Conservation (phyloP, 331 rosid genomes). For the Telfairia occidentalis region DNA sequence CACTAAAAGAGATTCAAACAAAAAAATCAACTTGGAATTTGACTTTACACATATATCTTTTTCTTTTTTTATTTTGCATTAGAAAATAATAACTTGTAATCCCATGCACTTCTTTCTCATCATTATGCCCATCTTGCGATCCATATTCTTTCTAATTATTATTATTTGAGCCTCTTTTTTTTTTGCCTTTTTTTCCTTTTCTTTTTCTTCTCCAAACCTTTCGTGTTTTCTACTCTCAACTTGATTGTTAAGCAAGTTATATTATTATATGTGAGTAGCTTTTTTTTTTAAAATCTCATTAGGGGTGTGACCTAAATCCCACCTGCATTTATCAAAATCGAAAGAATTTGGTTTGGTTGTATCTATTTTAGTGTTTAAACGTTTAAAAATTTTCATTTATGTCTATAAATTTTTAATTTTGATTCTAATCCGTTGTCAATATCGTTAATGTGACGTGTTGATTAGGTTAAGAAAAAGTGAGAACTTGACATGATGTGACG, state of each 20-base stretch:
- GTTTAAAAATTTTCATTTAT: too few species aligned
- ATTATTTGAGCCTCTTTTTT: neutral
- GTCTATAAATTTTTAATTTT: too few species aligned
- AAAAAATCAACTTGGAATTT: neutral
- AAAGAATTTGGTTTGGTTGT: too few species aligned
- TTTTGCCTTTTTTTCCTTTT: neutral
- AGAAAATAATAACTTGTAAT: neutral
- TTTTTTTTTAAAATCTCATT: neutral
- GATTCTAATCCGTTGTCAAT: too few species aligned
- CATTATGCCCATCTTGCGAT: neutral
- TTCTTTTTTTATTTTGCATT: neutral
- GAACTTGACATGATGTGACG: too few species aligned
- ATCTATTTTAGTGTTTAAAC: too few species aligned
- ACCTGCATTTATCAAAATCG: neutral
- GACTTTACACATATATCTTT: neutral
- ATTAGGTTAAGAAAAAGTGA: too few species aligned
- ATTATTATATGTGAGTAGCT: neutral
- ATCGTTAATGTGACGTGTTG: too few species aligned
- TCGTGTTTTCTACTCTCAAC: neutral
- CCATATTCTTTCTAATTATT: neutral
- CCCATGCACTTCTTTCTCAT: conserved; percentile 1
- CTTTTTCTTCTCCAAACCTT: neutral
- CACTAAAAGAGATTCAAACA: neutral
- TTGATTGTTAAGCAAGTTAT: neutral
- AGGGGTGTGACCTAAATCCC: neutral